A percentile compares a stretch with the other conserved stretches of the same genome.
Conservation (phyloP, 768 basidiomycete genomes). For the Tulasnella sp. region DNA sequence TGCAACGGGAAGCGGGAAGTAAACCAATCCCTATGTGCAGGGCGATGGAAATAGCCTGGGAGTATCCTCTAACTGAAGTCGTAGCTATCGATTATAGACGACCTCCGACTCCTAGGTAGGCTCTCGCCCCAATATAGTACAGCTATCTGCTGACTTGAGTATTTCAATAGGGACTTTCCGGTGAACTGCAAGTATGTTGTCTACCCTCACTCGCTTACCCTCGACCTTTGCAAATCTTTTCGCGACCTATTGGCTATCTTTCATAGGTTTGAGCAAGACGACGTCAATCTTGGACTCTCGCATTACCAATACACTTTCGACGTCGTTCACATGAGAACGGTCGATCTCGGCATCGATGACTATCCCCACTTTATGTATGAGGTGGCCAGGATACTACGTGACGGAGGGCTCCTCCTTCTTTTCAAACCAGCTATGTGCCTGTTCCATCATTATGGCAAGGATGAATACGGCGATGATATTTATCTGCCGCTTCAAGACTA, state of each 20-base stretch:
- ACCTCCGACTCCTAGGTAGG: not conserved
- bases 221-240: not conserved
- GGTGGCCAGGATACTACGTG: not conserved
- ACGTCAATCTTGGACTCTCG: not conserved
- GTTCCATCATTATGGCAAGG: not conserved
- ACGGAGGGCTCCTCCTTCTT: not conserved
- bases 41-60: slow-evolving; percentile 1
- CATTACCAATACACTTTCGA: not conserved
- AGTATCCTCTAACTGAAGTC: not conserved
- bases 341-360: slow-evolving; percentile 1
- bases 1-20: not conserved
- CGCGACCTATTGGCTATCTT: not conserved
- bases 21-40: not conserved
- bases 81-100: not conserved
- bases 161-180: not conserved
- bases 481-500: not conserved
- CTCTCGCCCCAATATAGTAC: not conserved
- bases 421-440: not conserved
- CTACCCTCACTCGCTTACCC: not conserved
- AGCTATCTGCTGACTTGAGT: not conserved
- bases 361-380: slow-evolving; percentile 6
- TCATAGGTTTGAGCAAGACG: not conserved
- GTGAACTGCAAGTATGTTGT: not conserved
- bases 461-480: not conserved
- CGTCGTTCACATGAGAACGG: not conserved